Evolutionary conservation across 2,329 filamentous ascomycete species (phyloP), one percentile per base, ranked within the genome.

Genomic region (Rhynchosporium agropyri): DNA sequence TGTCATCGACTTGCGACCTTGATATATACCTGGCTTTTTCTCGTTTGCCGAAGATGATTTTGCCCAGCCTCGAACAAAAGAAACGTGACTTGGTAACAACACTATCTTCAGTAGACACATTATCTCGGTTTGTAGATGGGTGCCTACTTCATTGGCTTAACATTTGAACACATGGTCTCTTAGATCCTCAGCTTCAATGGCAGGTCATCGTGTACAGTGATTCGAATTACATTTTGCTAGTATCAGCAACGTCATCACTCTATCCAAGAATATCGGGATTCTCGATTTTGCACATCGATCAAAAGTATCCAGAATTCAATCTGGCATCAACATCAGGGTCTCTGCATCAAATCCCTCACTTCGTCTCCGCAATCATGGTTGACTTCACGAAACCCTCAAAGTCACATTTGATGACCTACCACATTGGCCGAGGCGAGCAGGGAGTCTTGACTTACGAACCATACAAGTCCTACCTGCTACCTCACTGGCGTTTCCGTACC

Each of bases 381-480:
- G 63, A 66, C 26, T 67, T 69, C 57, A 63, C 53, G 33, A 55
- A 45, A 20, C 64, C 66, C 12, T 51, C 63, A 46, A 72, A 74
- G 66, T 62, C 72, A 10, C 75, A 79, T 42, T 76, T 77, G 55
- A 80, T 81, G 77, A 75, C 76, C 67, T 87, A 87, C 74, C 79
- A 78, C 64, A 85, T 88, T 65, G 83, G 78, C 13, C 83, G 84
- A 49, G 84, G 84, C 63, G 84, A 88, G 72, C 80, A 81, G 72
- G 83, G 83, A 59, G 85, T 88, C 9, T 75, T 88, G 38, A 85
- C 83, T 1, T 85, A 83, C 68, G 85, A 88, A 69, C 85, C 85
- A 0, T 88, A 88, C 76, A 87, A 88, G 73, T 83, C 81, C 20
- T 72, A 77, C 15, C 78, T 88, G 0, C 79, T 88, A 0, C 85